These are phyloP conservation scores for Trichoderma reesei DNA, from an alignment of 495 filamentous ascomycete species.

Conservation along the genomic window DNA sequence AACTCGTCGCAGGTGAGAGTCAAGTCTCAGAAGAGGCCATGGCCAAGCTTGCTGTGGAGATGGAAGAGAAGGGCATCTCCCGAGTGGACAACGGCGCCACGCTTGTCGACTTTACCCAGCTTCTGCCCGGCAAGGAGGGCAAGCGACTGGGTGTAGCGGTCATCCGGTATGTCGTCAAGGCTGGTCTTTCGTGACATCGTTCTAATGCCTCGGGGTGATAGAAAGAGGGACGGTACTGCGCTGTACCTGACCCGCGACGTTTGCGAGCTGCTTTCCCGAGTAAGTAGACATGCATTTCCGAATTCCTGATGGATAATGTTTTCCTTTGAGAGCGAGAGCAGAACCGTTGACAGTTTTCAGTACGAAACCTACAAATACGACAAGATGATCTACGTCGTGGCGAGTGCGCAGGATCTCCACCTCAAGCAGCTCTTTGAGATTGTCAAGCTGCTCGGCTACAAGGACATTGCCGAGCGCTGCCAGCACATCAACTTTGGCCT, in stretches of 20 bases:
- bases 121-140: conserved; percentile 48
- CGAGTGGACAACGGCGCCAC: conserved; percentile 81
- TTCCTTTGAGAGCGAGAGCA: no score
- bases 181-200: conserved; percentile 14
- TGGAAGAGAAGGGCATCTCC: conserved; percentile 63
- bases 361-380: conserved; percentile 55
- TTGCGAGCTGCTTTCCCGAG: conserved; percentile 47
- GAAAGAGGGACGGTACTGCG: conserved; percentile 53
- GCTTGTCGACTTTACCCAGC: conserved; percentile 79
- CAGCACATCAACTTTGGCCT: conserved; percentile 57
- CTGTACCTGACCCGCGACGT: conserved; percentile 60
- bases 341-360: neutral
- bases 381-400: conserved; percentile 61
- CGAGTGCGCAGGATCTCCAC: conserved; percentile 50
- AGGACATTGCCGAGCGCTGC: conserved; percentile 46
- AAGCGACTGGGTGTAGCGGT: conserved; percentile 38
- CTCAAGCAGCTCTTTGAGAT: conserved; percentile 58
- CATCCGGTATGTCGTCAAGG: conserved; percentile 18
- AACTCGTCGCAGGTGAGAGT: conserved; percentile 62
- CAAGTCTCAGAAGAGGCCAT: conserved; percentile 78
- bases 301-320: no score
- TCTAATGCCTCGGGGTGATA: conserved; percentile 25
- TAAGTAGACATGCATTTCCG: neutral
- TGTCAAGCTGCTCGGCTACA: conserved; percentile 47
- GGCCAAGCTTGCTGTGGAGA: conserved; percentile 50